Evolutionary conservation across 371 early-diverging fungal genomes (phyloP).

Genomic region (Mortierella sp.): DNA sequence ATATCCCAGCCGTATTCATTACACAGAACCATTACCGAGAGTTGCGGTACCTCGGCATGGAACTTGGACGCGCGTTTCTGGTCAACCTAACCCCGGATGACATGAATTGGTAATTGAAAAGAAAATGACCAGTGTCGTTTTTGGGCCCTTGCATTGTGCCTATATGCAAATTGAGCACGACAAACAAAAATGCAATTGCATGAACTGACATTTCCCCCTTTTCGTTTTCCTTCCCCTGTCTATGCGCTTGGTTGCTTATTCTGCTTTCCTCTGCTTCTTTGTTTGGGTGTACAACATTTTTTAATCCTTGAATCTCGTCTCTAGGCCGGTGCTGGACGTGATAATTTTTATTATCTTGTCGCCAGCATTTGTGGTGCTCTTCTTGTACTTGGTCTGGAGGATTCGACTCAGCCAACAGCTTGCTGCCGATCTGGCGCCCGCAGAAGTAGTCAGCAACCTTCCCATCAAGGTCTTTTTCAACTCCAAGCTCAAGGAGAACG

Average conservation of each 20-base stretch:
- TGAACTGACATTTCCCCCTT: neutral
- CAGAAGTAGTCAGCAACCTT: constrained; percentile 74
- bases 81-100: constrained; percentile 62
- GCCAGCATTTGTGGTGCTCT: constrained; percentile 79
- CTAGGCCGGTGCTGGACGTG: constrained; percentile 79
- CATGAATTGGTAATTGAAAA: constrained; percentile 53
- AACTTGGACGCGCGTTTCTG: constrained; percentile 61
- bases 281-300: neutral
- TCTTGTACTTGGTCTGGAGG: constrained; percentile 80
- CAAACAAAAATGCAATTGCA: neutral
- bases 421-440: constrained; percentile 76
- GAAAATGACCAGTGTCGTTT: neutral
- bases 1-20: constrained; percentile 84
- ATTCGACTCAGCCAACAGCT: constrained; percentile 74
- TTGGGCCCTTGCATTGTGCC: neutral
- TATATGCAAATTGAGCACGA: neutral
- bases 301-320: constrained; percentile 27
- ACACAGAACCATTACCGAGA: constrained; percentile 75
- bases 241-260: neutral
- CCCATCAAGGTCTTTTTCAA: constrained; percentile 71
- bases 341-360: constrained; percentile 80
- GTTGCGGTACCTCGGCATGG: constrained; percentile 61
- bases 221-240: neutral
- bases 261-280: constrained; percentile 15
- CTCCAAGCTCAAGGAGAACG: constrained; percentile 71